Percentiles rank a stretch among this genome's conserved stretches.
Conservation (phyloP, 805 yeast genomes). For the Candida peoriensis region DNA sequence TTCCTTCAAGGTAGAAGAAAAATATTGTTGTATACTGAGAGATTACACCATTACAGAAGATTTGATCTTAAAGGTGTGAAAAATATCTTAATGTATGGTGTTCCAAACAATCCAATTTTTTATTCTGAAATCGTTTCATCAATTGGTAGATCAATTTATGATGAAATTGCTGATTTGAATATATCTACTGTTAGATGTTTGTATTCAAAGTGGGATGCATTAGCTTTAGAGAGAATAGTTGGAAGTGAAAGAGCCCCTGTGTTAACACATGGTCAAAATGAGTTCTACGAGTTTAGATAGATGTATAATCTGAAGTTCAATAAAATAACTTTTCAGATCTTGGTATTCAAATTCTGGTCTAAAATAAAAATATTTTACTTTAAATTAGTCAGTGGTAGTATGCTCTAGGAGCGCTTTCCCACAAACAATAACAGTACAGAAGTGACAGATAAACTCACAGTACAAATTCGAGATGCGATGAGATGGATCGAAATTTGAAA, state of each 20-base stretch:
- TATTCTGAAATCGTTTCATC: constrained; percentile 71
- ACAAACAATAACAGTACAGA: no score
- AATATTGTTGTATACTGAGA: constrained; percentile 84
- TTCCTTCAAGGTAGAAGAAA: constrained; percentile 62
- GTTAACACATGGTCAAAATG: constrained; percentile 65
- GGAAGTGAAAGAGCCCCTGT: constrained; percentile 70
- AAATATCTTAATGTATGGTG: constrained; percentile 72
- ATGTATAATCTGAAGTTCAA: no score
- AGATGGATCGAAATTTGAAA: no score
- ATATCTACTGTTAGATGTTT: constrained; percentile 54
- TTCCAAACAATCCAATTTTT: constrained; percentile 81
- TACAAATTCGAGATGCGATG: no score
- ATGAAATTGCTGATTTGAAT: constrained; percentile 48
- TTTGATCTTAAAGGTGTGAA: constrained; percentile 82
- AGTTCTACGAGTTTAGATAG: constrained; percentile 59
- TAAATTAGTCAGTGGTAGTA: no score
- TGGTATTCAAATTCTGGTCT: no score
- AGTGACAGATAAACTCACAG: no score
- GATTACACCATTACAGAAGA: constrained; percentile 88
- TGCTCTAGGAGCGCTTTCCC: no score
- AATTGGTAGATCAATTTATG: constrained; percentile 53
- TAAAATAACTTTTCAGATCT: no score
- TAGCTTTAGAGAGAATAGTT: constrained; percentile 75
- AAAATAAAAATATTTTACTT: no score
- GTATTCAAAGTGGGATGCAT: constrained; percentile 76